Evolutionary conservation across 495 filamentous ascomycete genomes (phyloP).

Genomic region (Podospora tetraspora): DNA sequence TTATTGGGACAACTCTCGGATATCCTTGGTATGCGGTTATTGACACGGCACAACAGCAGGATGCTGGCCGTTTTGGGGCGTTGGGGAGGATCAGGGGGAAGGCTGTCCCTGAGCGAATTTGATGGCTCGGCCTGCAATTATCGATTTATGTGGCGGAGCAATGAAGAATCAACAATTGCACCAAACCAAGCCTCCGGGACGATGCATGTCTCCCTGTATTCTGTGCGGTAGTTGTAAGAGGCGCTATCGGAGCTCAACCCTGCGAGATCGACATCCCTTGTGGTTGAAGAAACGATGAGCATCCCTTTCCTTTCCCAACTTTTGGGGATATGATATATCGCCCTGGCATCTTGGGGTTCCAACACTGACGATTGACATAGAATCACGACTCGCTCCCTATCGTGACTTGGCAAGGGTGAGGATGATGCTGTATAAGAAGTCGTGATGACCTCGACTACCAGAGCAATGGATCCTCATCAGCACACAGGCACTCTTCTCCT

Average conservation of each 20-base stretch:
- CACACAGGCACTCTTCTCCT: background rate
- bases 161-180: background rate
- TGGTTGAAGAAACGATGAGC: background rate
- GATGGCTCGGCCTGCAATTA: background rate
- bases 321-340: background rate
- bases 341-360: background rate
- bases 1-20: slow-evolving; percentile 27
- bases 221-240: background rate
- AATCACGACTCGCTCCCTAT: background rate
- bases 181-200: background rate
- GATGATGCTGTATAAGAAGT: background rate
- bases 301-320: background rate
- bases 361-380: background rate
- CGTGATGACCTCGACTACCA: background rate
- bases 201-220: background rate
- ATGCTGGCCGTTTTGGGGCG: slow-evolving; percentile 15
- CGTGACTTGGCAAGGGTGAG: background rate
- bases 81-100: background rate
- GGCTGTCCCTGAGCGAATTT: background rate
- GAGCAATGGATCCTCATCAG: background rate
- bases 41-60: slow-evolving; percentile 9
- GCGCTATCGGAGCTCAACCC: background rate
- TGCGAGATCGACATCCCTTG: background rate
- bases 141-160: background rate
- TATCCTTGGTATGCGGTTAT: slow-evolving; percentile 33